These are phyloP conservation scores for Pythium apleroticum DNA, from an alignment of 352 stramenopile species.

Conservation along the genomic window DNA sequence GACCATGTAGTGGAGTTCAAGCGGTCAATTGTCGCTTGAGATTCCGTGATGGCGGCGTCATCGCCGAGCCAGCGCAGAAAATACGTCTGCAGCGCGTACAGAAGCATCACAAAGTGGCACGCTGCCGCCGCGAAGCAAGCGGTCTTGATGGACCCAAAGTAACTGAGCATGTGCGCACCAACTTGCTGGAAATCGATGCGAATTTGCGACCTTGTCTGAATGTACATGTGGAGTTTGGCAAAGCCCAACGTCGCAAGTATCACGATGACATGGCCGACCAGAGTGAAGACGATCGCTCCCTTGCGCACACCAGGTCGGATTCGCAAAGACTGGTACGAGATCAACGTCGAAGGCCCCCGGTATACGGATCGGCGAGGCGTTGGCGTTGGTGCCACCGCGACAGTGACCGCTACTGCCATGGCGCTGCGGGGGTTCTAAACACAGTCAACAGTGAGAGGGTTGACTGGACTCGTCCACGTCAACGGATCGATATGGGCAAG, in stretches of 20 bases:
- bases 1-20: no score
- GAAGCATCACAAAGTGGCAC: neutral
- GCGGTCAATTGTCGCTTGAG: neutral
- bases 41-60: neutral
- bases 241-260: neutral
- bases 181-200: conserved; percentile 2
- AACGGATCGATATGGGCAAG: no score
- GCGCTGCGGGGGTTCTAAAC: neutral
- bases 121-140: neutral
- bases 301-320: neutral
- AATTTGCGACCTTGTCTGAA: neutral
- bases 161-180: neutral
- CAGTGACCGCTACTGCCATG: neutral
- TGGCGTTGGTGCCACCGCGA: neutral
- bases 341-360: neutral
- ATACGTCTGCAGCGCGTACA: neutral
- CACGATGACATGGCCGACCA: neutral
- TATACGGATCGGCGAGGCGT: neutral
- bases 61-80: neutral
- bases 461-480: no score
- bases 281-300: neutral
- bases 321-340: neutral
- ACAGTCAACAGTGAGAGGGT: neutral
- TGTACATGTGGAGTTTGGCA: neutral
- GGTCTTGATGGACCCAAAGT: neutral